A percentile compares a stretch with the other conserved stretches of the same genome.
Conservation (phyloP, 1,139 yeast species). For the Suhomyces taliae region DNA sequence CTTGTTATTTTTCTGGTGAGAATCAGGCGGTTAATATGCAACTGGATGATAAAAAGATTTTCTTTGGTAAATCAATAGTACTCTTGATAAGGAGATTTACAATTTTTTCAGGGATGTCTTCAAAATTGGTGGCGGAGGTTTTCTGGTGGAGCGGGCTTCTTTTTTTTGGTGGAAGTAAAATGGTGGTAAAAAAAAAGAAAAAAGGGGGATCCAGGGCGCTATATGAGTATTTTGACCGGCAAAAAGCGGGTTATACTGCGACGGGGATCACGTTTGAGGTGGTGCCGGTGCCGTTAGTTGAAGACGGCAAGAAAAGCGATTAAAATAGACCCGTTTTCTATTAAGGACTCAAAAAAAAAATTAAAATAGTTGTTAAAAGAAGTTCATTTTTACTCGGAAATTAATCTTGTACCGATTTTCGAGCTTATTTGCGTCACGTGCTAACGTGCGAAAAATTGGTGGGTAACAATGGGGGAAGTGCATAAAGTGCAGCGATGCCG, state of each 20-base stretch:
- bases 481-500: not conserved
- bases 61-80: too few relatives aligned
- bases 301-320: too few relatives aligned
- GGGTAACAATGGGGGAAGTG: not conserved
- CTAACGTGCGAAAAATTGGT: not conserved
- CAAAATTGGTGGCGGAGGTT: too few relatives aligned
- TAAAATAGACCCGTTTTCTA: too few relatives aligned
- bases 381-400: not conserved
- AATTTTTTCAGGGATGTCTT: too few relatives aligned
- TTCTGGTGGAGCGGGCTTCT: not conserved
- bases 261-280: not conserved
- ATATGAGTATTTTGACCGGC: not conserved
- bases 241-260: not conserved
- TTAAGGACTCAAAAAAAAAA: too few relatives aligned
- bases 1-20: too few relatives aligned
- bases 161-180: not conserved
- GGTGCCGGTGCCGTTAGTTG: not conserved
- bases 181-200: not conserved
- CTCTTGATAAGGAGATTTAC: too few relatives aligned
- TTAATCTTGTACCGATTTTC: not conserved
- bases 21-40: not conserved
- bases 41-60: too few relatives aligned
- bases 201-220: not conserved
- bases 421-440: not conserved
- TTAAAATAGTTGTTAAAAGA: too few relatives aligned